Base-by-base conservation (phyloP, 495 filamentous ascomycete genomes). In the Penicillium verhagenii region DNA sequence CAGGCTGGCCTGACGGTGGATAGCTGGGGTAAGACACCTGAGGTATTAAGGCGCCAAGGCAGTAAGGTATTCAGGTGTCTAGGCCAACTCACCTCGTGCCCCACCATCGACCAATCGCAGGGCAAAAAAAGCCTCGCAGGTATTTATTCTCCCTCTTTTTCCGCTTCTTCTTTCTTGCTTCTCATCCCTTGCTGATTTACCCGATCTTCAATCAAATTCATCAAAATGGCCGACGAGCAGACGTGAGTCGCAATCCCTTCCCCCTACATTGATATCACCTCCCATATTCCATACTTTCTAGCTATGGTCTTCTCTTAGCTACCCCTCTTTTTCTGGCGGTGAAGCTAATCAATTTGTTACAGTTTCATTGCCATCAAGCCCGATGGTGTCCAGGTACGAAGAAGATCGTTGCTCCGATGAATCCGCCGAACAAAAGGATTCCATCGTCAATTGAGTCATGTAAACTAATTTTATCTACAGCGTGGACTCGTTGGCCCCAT, bases 361-460 rank as follows among this genome's bases (percentile, higher is more conserved):
- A 97, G 92, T 77, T 97, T 97, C 87, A 96, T 97, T 83, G 92
- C 92, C 69, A 88, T 97, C 85, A 97, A 97, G 90, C 92, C 92
- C 68, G 92, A 97, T 79, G 94, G 94, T 76, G 94, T 98, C 81
- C 94, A 97, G 86, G 92, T 96, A 87, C 63, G 81, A 59, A 56
- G 37, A 50, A 50, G 35, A 52, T 49, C 35, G 23, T 14, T 45
- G 6, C 24, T 42, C 38, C 38, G 26, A 20, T 38, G 35, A 50
- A 16, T 43, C 8, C 9, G 20, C 35, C 20, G 16, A 45, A 18
- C 1, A 45, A n/a, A 13, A 38, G 50, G 24, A 51, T 50, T 54
- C n/a, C 42, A 53, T 44, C 39, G 47, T 20, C 54, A 53, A 59
- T 61, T 62, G 56, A 51, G 39, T 33, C 16, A 23, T 19, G 48